Percentiles rank a stretch among this genome's conserved stretches.
phyloP scores from a whole-genome alignment of 1,284 basidiomycete genomes.

The Papiliotrema terrestris region DNA sequence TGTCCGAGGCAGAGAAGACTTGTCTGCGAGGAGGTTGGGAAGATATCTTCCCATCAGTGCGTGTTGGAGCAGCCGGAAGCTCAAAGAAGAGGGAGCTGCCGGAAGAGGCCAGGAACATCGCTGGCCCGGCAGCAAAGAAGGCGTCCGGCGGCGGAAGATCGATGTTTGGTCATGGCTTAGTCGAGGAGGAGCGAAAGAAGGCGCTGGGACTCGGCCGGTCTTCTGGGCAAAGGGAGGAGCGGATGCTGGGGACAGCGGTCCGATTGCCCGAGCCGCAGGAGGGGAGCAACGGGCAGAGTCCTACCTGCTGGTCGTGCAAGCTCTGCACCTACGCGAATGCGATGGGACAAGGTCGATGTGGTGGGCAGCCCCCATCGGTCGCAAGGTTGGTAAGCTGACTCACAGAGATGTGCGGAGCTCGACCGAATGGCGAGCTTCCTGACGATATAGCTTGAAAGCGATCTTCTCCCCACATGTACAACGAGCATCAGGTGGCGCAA shows the following conservation, averaged over 20 bases:
- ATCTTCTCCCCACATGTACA: too few species aligned
- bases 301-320: constrained; percentile 29
- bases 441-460: constrained; percentile 3
- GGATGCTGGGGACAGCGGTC: neutral
- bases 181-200: constrained; percentile 20
- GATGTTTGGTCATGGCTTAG: constrained; percentile 6
- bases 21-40: constrained; percentile 36
- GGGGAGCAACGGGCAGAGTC: constrained; percentile 7
- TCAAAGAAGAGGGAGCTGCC: neutral
- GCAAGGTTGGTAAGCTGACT: neutral
- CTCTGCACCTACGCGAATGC: constrained; percentile 36
- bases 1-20: constrained; percentile 34
- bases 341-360: constrained; percentile 30
- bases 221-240: neutral
- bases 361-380: constrained; percentile 20
- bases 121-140: neutral
- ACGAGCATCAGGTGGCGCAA: too few species aligned
- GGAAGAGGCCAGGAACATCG: neutral
- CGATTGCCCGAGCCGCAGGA: neutral
- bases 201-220: constrained; percentile 18
- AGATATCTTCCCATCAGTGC: constrained; percentile 15
- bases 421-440: constrained; percentile 27
- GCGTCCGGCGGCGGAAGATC: neutral
- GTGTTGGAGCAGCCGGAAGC: neutral
- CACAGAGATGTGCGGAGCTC: constrained; percentile 34